phyloP scores from a whole-genome alignment of 352 stramenopile genomes.

The Peronospora destructor region DNA sequence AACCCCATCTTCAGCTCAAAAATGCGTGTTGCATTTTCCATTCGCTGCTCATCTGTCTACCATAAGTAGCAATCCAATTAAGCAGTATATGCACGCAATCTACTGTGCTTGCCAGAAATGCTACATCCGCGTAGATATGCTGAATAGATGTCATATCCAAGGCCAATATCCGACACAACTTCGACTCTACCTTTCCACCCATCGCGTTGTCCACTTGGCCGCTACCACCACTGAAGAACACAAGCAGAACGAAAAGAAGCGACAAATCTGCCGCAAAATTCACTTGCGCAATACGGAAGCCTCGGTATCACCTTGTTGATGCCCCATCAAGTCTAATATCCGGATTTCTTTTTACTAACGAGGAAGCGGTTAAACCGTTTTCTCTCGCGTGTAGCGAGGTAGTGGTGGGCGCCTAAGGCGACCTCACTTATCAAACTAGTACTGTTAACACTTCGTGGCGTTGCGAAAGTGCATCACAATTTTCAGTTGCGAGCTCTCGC shows the following conservation, averaged over 20 bases:
- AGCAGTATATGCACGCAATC: constrained; percentile 26
- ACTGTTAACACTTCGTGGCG: too few relatives aligned
- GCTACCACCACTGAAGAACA: constrained; percentile 6
- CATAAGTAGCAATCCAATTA: constrained; percentile 22
- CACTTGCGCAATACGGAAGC: constrained; percentile 31
- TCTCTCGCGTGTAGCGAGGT: too few relatives aligned
- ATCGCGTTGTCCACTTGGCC: neutral
- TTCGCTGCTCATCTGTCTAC: constrained; percentile 43
- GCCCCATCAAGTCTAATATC: constrained; percentile 12
- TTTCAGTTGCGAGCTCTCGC: too few relatives aligned
- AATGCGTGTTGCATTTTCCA: constrained; percentile 74
- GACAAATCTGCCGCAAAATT: constrained; percentile 34
- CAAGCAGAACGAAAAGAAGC: constrained; percentile 31
- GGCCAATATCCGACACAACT: constrained; percentile 31
- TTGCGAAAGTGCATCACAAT: too few relatives aligned
- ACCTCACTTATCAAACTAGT: too few relatives aligned
- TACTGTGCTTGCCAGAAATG: constrained; percentile 24
- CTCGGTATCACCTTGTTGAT: neutral
- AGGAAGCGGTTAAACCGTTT: too few relatives aligned
- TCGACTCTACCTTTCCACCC: neutral
- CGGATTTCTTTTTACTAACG: constrained; percentile 17
- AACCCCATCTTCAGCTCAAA: constrained; percentile 77
- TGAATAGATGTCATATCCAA: constrained; percentile 33
- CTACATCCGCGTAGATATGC: constrained; percentile 27
- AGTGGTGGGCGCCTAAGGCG: too few relatives aligned